Evolutionary conservation across 139 green algal species (phyloP), one percentile per base, ranked within the genome.

Genomic region (Chlamydomonas applanata): DNA sequence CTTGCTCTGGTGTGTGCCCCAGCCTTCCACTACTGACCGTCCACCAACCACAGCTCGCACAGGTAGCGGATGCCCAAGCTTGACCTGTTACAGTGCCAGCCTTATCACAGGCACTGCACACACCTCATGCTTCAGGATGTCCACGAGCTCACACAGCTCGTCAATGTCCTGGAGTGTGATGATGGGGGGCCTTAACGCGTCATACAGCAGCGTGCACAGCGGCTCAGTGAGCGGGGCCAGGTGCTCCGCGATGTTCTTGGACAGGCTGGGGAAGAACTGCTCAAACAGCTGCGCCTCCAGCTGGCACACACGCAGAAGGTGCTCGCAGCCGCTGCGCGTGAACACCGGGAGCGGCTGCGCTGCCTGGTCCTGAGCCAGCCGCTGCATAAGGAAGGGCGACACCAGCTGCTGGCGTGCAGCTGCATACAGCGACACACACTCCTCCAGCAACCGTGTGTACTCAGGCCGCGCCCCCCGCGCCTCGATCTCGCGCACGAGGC

Each of bases 181-280:
- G 70, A 97, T 59, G 19, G 32, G 32, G 65, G 92, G 90, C 7
- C 93, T 75, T 74, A 98, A 80, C 1, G 83, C 75, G 61, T 98
- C 95, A 75, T 98, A 98, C 59, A 99, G 84, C 59, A 96, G 76
- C 29, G 81, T 94, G 72, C 89, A 95, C 66, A 97, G 82, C 44
- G 94, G 88, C 73, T 97, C 91, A 68, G 96, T 83, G 49, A 97
- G 81, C 17, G 86, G 82, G 1, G 73, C 61, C 72, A 98, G 78
- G 24, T 29, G 24, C 53, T 33, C 53, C 13, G 22, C 20, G 4
- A 62, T 62, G 24, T 62, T 33, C 45, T 45, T 35, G 24, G 25
- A 63, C 40, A 40, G 17, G 30, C 46, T 44, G 5, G 87, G 85
- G 77, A 98, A 98, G 77, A 98, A 96, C 72, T 94, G 85, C 78